These are phyloP conservation scores for Cladophialophora immunda DNA, from an alignment of 2,329 filamentous ascomycete species.

Conservation along the genomic window DNA sequence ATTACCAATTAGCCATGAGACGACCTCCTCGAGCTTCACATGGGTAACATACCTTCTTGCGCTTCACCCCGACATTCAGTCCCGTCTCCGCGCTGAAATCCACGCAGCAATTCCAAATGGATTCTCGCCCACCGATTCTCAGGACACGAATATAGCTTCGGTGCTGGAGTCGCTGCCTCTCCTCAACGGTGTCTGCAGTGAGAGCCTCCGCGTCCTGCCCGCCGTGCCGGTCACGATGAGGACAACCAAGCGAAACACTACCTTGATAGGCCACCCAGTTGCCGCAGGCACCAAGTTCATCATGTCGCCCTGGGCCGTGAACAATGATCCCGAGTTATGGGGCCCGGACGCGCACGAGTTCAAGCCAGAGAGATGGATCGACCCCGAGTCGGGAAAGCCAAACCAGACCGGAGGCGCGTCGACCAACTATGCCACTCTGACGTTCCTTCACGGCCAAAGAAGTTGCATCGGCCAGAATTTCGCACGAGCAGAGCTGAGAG, in stretches of 20 bases:
- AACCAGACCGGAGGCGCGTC: constrained; percentile 67
- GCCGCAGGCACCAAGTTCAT: constrained; percentile 75
- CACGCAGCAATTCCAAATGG: constrained; percentile 19
- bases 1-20: constrained; percentile 46
- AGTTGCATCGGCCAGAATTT: constrained; percentile 42
- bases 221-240: constrained; percentile 43
- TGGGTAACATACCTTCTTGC: constrained; percentile 42
- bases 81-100: constrained; percentile 39
- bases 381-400: constrained; percentile 40
- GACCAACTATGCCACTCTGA: constrained; percentile 75
- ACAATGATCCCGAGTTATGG: constrained; percentile 44
- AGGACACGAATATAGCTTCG: constrained; percentile 12
- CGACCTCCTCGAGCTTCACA: constrained; percentile 41
- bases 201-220: constrained; percentile 57
- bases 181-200: constrained; percentile 59
- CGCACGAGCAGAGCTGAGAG: constrained; percentile 85
- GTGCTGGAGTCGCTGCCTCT: constrained; percentile 54
- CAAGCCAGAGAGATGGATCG: constrained; percentile 54
- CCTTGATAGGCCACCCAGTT: constrained; percentile 70
- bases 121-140: constrained; percentile 26
- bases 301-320: constrained; percentile 59
- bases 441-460: constrained; percentile 73
- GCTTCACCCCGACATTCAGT: constrained; percentile 41
- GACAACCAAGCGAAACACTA: constrained; percentile 67
- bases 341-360: constrained; percentile 46